These are phyloP conservation scores for Balansia obtecta DNA, from an alignment of 2,329 filamentous ascomycete genomes.

Conservation along the genomic window DNA sequence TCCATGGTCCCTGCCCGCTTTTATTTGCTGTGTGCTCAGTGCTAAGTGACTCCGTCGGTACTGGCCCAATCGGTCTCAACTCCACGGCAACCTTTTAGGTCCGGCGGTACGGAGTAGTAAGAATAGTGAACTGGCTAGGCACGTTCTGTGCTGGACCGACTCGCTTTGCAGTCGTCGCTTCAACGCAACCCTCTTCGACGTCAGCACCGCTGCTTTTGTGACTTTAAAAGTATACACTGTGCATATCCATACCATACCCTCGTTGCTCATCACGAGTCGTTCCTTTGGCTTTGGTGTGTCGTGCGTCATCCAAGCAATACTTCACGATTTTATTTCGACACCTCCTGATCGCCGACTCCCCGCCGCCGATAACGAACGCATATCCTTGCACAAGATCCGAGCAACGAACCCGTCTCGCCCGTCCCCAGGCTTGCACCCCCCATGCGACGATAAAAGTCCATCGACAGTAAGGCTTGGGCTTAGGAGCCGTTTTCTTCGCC, in stretches of 20 bases:
- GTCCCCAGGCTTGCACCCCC: not conserved
- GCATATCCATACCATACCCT: not conserved
- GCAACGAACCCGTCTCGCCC: not conserved
- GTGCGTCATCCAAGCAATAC: not conserved
- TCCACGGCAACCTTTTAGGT: not conserved
- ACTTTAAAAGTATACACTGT: not conserved
- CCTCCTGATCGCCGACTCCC: conserved; percentile 1
- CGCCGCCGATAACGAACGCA: not conserved
- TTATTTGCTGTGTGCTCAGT: not conserved
- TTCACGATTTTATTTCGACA: not conserved
- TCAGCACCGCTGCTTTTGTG: conserved; percentile 1
- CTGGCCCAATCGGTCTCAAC: not conserved
- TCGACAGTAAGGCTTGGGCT: conserved; percentile 13
- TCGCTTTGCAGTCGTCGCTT: not conserved
- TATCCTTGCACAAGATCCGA: conserved; percentile 1
- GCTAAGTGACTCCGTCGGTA: not conserved
- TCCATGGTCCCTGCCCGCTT: not conserved
- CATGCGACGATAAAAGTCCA: conserved; percentile 22
- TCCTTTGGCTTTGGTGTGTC: not conserved
- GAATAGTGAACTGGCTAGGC: not conserved
- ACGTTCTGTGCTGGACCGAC: not conserved
- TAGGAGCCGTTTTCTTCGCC: conserved; percentile 21
- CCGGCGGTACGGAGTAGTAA: not conserved
- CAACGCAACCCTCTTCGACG: not conserved
- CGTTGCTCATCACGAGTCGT: not conserved